These are phyloP conservation scores for Candida lessepsii DNA, from an alignment of 805 yeast genomes.

Conservation along the genomic window DNA sequence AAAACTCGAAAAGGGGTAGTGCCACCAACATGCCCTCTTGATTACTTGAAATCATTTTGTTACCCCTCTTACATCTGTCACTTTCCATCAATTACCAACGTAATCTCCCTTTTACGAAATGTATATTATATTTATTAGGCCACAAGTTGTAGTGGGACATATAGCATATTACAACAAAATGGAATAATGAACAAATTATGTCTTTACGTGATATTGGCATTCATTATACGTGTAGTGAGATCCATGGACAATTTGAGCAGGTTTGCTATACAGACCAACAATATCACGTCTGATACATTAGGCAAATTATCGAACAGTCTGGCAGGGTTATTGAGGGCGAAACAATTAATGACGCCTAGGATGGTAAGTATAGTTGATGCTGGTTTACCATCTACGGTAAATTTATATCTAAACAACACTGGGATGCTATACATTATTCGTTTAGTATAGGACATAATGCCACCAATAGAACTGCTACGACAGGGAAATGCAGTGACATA, in stretches of 20 bases:
- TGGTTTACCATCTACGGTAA: slow-evolving; percentile 1
- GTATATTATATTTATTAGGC: too few relatives aligned
- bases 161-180: slow-evolving; percentile 1
- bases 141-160: not conserved
- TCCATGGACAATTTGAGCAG: slow-evolving; percentile 1
- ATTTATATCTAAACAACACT: slow-evolving; percentile 1
- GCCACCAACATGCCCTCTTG: too few relatives aligned
- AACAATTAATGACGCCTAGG: slow-evolving; percentile 1
- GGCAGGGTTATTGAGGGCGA: slow-evolving; percentile 1
- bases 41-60: too few relatives aligned
- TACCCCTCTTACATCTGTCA: too few relatives aligned
- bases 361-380: not conserved
- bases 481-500: not conserved
- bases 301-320: slow-evolving; percentile 2
- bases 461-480: not conserved
- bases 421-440: not conserved
- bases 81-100: too few relatives aligned
- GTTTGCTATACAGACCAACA: slow-evolving; percentile 2
- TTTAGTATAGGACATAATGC: slow-evolving; percentile 1
- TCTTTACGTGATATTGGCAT: not conserved
- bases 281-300: slow-evolving; percentile 1
- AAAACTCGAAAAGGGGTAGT: too few relatives aligned
- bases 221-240: slow-evolving; percentile 3
- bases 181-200: slow-evolving; percentile 1
- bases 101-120: too few relatives aligned